Conservation (phyloP, 2,329 filamentous ascomycete genomes). For the Colletotrichum lupini region DNA sequence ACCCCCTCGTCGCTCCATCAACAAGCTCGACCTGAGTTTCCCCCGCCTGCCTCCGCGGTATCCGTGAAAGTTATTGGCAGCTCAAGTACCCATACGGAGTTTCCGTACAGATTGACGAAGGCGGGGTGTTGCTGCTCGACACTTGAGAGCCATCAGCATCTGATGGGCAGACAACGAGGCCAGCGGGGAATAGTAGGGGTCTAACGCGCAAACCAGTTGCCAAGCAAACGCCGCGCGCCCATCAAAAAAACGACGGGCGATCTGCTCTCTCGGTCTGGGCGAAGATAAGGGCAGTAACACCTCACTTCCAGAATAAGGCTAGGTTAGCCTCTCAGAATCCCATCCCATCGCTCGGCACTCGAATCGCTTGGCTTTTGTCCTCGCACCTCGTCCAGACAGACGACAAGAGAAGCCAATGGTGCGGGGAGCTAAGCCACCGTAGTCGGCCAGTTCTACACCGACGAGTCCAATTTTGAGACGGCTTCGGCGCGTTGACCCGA, state of each 20-base stretch:
- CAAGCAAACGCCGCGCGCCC: slow-evolving; percentile 10
- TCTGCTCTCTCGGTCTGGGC: slow-evolving; percentile 7
- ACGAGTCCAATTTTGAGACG: not conserved
- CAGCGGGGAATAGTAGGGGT: slow-evolving; percentile 10
- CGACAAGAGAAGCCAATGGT: slow-evolving; percentile 1
- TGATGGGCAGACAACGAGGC: not conserved
- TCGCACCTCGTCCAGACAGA: not conserved
- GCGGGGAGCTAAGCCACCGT: not conserved
- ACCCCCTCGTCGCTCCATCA: slow-evolving; percentile 1
- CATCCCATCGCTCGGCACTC: slow-evolving; percentile 12
- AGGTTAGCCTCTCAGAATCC: not conserved
- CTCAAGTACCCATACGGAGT: not conserved
- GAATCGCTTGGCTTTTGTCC: slow-evolving; percentile 12
- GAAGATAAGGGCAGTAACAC: slow-evolving; percentile 13
- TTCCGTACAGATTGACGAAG: not conserved
- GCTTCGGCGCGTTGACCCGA: not conserved
- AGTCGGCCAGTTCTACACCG: slow-evolving; percentile 7
- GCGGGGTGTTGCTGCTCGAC: not conserved
- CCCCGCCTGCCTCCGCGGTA: slow-evolving; percentile 14
- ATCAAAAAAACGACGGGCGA: slow-evolving; percentile 6
- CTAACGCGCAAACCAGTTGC: slow-evolving; percentile 11
- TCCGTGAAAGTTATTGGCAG: not conserved
- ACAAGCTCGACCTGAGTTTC: slow-evolving; percentile 6
- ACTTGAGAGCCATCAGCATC: not conserved
- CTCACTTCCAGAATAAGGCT: slow-evolving; percentile 13